These are phyloP conservation scores for Claviceps capensis DNA, from an alignment of 2,329 filamentous ascomycete species.

Conservation along the genomic window DNA sequence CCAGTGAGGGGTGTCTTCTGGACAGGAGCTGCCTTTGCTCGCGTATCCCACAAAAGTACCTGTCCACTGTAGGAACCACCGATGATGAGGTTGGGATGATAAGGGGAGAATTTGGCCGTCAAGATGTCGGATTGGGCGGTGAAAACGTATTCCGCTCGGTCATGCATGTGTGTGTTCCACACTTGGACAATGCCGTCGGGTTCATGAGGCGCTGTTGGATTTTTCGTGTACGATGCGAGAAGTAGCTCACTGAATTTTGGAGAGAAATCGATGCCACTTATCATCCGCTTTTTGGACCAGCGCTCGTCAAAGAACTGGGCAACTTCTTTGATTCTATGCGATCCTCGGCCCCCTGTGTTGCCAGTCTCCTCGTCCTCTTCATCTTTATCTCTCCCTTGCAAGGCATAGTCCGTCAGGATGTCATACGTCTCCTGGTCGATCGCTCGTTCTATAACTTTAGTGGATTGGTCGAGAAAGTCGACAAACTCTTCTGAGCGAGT, in stretches of 20 bases:
- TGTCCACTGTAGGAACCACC: slow-evolving; percentile 95
- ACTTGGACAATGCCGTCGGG: slow-evolving; percentile 88
- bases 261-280: slow-evolving; percentile 90
- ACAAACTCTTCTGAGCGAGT: slow-evolving; percentile 87
- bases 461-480: slow-evolving; percentile 88
- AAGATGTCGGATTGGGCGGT: slow-evolving; percentile 93
- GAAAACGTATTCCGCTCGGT: slow-evolving; percentile 90
- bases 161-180: slow-evolving; percentile 93
- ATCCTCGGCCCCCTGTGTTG: slow-evolving; percentile 55
- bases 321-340: slow-evolving; percentile 69
- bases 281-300: slow-evolving; percentile 96
- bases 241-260: slow-evolving; percentile 89
- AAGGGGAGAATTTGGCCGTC: slow-evolving; percentile 94
- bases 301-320: slow-evolving; percentile 89
- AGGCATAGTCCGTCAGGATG: slow-evolving; percentile 84
- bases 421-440: slow-evolving; percentile 87
- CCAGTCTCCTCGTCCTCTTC: slow-evolving; percentile 72
- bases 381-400: slow-evolving; percentile 60
- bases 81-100: slow-evolving; percentile 91
- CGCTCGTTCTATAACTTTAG: slow-evolving; percentile 91
- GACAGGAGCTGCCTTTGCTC: slow-evolving; percentile 75
- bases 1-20: slow-evolving; percentile 94
- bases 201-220: slow-evolving; percentile 85
- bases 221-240: slow-evolving; percentile 93
- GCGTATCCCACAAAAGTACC: slow-evolving; percentile 92